Evolutionary conservation across 1,284 basidiomycete genomes (phyloP).

Genomic region (Rhodotorula sp.): DNA sequence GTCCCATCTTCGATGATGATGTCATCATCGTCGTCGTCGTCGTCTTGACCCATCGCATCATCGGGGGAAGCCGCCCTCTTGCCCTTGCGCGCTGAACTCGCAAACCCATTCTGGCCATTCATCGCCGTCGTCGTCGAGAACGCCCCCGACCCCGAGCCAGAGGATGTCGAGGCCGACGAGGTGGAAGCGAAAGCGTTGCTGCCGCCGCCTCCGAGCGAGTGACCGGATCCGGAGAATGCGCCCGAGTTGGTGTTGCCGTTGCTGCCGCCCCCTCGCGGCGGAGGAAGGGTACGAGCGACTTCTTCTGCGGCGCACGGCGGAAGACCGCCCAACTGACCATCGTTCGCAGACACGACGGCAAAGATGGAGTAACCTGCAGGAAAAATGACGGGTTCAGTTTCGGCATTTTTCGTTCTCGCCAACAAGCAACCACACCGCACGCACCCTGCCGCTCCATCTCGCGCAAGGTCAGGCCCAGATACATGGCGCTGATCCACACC

Average conservation of each 20-base stretch:
- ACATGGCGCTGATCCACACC: slow-evolving; percentile 77
- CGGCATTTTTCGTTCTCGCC: background rate
- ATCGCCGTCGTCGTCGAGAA: background rate
- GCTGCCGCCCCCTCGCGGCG: slow-evolving; percentile 1
- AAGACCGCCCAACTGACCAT: slow-evolving; percentile 54
- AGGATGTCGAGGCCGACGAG: background rate
- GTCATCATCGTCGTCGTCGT: slow-evolving; percentile 20
- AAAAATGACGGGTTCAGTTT: background rate
- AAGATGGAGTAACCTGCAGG: slow-evolving; percentile 85
- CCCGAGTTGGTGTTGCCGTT: background rate
- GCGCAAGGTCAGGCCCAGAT: slow-evolving; percentile 78
- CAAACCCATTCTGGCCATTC: no score
- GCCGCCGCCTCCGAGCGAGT: slow-evolving; percentile 4
- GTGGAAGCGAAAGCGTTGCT: background rate
- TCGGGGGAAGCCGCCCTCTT: slow-evolving; percentile 8
- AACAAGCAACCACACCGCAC: background rate
- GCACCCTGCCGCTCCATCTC: slow-evolving; percentile 63
- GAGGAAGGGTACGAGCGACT: slow-evolving; percentile 56
- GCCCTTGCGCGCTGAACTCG: background rate
- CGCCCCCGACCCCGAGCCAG: background rate
- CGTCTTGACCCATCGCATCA: background rate
- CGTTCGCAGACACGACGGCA: slow-evolving; percentile 56
- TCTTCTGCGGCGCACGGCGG: slow-evolving; percentile 58
- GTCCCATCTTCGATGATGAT: slow-evolving; percentile 21
- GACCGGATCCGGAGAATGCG: slow-evolving; percentile 10